Percentiles rank a stretch among this genome's conserved stretches.
phyloP scores from a whole-genome alignment of 2,329 filamentous ascomycete genomes.

The Zymoseptoria pseudotritici region DNA sequence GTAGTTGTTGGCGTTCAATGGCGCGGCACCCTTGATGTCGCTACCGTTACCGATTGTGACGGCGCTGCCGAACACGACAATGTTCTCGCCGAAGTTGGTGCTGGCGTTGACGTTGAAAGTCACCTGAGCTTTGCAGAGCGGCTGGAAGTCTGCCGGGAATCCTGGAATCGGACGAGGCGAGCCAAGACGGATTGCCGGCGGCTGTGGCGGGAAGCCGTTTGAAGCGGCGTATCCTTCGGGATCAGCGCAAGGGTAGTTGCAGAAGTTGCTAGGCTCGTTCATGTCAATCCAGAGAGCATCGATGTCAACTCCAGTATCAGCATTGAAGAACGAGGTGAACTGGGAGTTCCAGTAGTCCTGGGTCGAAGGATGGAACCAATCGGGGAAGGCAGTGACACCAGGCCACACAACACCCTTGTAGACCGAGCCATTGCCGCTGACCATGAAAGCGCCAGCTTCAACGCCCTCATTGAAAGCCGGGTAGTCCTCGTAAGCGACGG shows the following conservation, averaged over 20 bases:
- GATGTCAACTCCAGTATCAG: constrained; percentile 60
- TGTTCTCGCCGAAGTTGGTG: constrained; percentile 32
- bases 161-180: constrained; percentile 60
- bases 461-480: constrained; percentile 56
- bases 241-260: constrained; percentile 34
- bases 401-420: constrained; percentile 68
- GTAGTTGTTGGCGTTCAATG: constrained; percentile 26
- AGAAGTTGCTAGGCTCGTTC: constrained; percentile 54
- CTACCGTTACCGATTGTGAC: constrained; percentile 21
- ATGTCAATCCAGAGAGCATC: constrained; percentile 68
- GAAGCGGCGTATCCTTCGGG: constrained; percentile 31
- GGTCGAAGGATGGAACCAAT: constrained; percentile 65
- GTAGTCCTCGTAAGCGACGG: constrained; percentile 43
- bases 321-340: constrained; percentile 57
- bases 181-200: constrained; percentile 53
- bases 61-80: constrained; percentile 26
- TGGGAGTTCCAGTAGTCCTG: constrained; percentile 63
- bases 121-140: constrained; percentile 32
- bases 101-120: constrained; percentile 29
- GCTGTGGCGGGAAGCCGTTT: constrained; percentile 50
- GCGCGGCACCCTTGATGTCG: constrained; percentile 23
- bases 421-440: constrained; percentile 47
- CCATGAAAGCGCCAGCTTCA: constrained; percentile 49
- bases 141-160: constrained; percentile 62
- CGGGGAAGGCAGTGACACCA: constrained; percentile 45